Evolutionary conservation across 1,284 basidiomycete genomes (phyloP), one percentile per base, ranked within the genome.

Genomic region (Puccinia hordei): DNA sequence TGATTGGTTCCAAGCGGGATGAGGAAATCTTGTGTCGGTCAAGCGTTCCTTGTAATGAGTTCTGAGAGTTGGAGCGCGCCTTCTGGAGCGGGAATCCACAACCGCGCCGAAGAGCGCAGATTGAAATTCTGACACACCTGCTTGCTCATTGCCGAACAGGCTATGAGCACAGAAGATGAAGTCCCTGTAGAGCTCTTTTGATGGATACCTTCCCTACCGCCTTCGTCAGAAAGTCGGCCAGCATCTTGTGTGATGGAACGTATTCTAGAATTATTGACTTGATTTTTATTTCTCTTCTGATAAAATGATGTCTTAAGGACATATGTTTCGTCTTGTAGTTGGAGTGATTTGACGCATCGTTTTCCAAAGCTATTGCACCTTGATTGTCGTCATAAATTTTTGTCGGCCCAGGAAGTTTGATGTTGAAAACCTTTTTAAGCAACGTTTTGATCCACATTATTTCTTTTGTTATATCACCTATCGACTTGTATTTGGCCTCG

Each of bases 401-500:
- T 12, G 44, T 41, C 1, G 66, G 66, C 3, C 22, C 38, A 4
- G 17, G 10, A 19, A 66, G 38, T 24, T 66, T 66, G 63, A 66
- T 41, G 9, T 38, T 35, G 63, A 66, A 41, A 38, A 66, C 41
- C 10, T 68, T 68, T 8, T 68, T 41, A 10, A 49, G 35, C 1
- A 44, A 41, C 2, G 44, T 68, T 24, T 68, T 72, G 6, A 88
- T 82, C 87, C 87, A 89, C 0, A 86, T 53, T 1, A 85, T 81
- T 79, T 89, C 87, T 38, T 84, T 83, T 4, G 83, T 84, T 0
- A 86, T 88, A 86, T 90, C 90, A 88, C 83, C 81, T 35, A 85
- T 82, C 1, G 87, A 86, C n/a, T 88, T 84, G 81, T 87, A 88
- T 80, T 89, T 87, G 0, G 88, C 85, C 68, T 88, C 87, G 0